Conservation (phyloP, 768 basidiomycete genomes). For the Kwoniella dejecticola region DNA sequence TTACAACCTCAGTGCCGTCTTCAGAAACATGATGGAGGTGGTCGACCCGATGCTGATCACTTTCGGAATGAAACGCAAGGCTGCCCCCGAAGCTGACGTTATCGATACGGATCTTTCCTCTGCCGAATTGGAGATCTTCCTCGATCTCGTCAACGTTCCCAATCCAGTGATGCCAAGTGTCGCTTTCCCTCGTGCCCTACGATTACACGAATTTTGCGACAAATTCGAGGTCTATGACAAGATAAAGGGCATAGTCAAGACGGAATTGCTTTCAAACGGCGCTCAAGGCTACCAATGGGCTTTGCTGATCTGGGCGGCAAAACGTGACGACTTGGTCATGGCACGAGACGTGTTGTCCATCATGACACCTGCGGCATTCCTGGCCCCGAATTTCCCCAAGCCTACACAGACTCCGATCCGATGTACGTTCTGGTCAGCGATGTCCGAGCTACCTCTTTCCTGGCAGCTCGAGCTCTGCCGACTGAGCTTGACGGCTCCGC, state of each 20-base stretch:
- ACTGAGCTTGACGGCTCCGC: not conserved
- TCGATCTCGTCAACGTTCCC: slow-evolving; percentile 9
- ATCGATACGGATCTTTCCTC: not conserved
- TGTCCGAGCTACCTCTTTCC: not conserved
- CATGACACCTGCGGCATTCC: not conserved
- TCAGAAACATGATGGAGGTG: not conserved
- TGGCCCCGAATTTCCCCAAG: not conserved
- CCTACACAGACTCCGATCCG: not conserved
- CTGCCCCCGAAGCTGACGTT: too few species aligned
- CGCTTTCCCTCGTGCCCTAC: not conserved
- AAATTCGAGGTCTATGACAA: slow-evolving; percentile 7
- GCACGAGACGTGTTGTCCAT: not conserved
- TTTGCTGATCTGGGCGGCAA: not conserved
- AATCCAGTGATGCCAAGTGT: not conserved
- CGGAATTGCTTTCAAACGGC: not conserved
- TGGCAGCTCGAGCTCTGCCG: not conserved
- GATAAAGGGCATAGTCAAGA: not conserved
- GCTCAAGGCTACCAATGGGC: not conserved
- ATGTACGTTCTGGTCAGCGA: not conserved
- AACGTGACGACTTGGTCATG: not conserved
- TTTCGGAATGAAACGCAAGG: not conserved
- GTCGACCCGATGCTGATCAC: not conserved
- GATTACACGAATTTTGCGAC: slow-evolving; percentile 5
- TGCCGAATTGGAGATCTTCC: not conserved
- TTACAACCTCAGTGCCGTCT: not conserved